Evolutionary conservation across 1,139 yeast genomes (phyloP), one percentile per base, ranked within the genome.

Genomic region (Saccharomyces hybrid): DNA sequence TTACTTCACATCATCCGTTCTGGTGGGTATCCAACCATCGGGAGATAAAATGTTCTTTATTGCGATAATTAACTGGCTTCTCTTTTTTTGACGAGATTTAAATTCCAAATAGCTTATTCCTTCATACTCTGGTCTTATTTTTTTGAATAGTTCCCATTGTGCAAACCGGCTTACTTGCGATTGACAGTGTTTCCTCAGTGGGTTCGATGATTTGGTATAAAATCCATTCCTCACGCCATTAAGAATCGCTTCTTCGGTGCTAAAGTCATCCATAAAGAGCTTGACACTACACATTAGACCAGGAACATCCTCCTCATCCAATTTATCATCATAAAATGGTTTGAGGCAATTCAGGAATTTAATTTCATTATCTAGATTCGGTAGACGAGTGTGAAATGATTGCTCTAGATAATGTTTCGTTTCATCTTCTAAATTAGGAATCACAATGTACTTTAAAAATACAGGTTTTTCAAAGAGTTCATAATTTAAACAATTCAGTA

Each of bases 211-310:
- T 63, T 78, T 81, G 2, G 74, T 62, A 56, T 63, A 76, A 14
- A 75, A 73, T 0, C 86, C 86, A 57, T 79, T 79, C 55, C 73
- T 78, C 4, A 81, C 79, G 0, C 84, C 85, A 61, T 79, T 80
- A 48, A 79, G 72, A 28, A 82, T 69, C 3, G 78, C 77, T 58
- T 82, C 81, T 0, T 47, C 56, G 48, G 30, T 30, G 2, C 41
- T 47, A 6, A 42, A 38, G 4, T 50, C 31, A 5, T 46, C 31
- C 27, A 55, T 28, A 38, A 53, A 59, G 9, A 68, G 44, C 47
- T 59, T 57, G n/a, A 60, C 46, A 30, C 58, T 46, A 23, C 62
- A 61, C 54, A 59, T 53, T 14, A 59, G 50, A n/a, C 65, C 56
- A 1, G 68, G 65, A 38, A 63, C 61, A 11, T 63, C 65, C 52